A percentile compares a stretch with the other conserved stretches of the same genome.
phyloP scores from a whole-genome alignment of 2,329 filamentous ascomycete genomes.

The Arthrinium phaeospermum region DNA sequence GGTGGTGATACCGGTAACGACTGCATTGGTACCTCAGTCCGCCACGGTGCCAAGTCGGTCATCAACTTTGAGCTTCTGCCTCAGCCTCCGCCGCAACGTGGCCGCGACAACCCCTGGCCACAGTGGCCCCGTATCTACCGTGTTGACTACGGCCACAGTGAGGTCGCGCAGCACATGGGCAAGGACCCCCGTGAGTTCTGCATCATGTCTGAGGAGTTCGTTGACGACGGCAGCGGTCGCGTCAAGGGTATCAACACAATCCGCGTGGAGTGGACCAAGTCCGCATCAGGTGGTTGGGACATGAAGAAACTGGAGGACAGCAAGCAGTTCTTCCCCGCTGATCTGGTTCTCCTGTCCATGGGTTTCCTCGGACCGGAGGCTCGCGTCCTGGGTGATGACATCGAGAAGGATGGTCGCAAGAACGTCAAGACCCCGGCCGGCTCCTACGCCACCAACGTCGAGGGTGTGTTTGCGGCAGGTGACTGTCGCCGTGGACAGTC shows the following conservation, averaged over 20 bases:
- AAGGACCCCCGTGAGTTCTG: conserved; percentile 96
- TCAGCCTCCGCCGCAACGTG: conserved; percentile 88
- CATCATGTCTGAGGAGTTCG: conserved; percentile 97
- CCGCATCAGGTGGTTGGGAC: conserved; percentile 88
- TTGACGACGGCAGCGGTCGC: conserved; percentile 83
- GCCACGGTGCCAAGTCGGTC: conserved; percentile 93
- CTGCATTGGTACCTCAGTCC: conserved; percentile 95
- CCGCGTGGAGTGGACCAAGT: conserved; percentile 95
- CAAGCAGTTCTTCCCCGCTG: conserved; percentile 94
- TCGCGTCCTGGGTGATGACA: conserved; percentile 81
- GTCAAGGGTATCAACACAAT: conserved; percentile 97
- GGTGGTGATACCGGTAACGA: conserved; percentile 98
- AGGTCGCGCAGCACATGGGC: conserved; percentile 95
- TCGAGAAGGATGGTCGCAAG: conserved; percentile 91
- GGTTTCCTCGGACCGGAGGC: conserved; percentile 95
- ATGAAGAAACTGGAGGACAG: conserved; percentile 97
- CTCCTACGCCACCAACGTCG: conserved; percentile 85
- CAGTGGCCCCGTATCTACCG: conserved; percentile 98
- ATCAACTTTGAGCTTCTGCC: conserved; percentile 96
- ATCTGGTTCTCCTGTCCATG: conserved; percentile 94
- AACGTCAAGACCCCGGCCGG: conserved; percentile 93
- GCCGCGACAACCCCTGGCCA: conserved; percentile 94
- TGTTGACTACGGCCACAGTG: conserved; percentile 96
- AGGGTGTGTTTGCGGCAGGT: conserved; percentile 90
- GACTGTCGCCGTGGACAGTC: conserved; percentile 95